Conservation (phyloP, 495 filamentous ascomycete species). For the Penicillium roqueforti region DNA sequence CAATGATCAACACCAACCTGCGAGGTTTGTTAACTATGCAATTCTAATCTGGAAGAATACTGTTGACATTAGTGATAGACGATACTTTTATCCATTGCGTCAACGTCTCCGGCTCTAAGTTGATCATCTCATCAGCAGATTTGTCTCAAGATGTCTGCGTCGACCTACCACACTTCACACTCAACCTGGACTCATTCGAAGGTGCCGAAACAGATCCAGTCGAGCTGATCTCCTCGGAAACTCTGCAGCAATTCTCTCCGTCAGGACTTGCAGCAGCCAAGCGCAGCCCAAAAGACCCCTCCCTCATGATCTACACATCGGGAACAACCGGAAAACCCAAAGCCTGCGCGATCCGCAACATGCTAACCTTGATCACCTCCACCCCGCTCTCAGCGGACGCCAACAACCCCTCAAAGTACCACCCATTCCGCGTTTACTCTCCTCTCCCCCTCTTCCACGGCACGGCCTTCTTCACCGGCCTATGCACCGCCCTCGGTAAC, state of each 20-base stretch:
- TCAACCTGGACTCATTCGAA: slow-evolving; percentile 42
- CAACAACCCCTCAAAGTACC: slow-evolving; percentile 39
- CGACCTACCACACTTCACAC: slow-evolving; percentile 36
- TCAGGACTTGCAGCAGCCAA: slow-evolving; percentile 32
- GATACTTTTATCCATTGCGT: slow-evolving; percentile 77
- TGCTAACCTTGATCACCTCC: slow-evolving; percentile 46
- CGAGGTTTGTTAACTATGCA: slow-evolving; percentile 44
- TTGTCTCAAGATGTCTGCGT: slow-evolving; percentile 36
- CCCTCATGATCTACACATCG: slow-evolving; percentile 74
- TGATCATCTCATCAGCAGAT: slow-evolving; percentile 58
- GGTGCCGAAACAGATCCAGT: slow-evolving; percentile 54
- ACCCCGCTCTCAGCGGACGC: slow-evolving; percentile 35
- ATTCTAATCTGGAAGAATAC: not conserved
- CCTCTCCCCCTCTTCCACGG: slow-evolving; percentile 92
- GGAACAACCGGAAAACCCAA: slow-evolving; percentile 93
- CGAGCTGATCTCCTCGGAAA: slow-evolving; percentile 40
- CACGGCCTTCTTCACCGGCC: slow-evolving; percentile 64
- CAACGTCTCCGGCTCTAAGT: slow-evolving; percentile 59
- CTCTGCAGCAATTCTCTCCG: slow-evolving; percentile 39
- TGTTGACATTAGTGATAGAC: slow-evolving; percentile 24
- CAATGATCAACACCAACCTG: slow-evolving; percentile 91
- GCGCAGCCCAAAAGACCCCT: slow-evolving; percentile 48
- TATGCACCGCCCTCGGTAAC: slow-evolving; percentile 41
- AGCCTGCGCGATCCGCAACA: slow-evolving; percentile 69
- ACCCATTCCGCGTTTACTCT: slow-evolving; percentile 74